Base-by-base conservation (phyloP, 495 filamentous ascomycete genomes). In the Filosporella fistucella region DNA sequence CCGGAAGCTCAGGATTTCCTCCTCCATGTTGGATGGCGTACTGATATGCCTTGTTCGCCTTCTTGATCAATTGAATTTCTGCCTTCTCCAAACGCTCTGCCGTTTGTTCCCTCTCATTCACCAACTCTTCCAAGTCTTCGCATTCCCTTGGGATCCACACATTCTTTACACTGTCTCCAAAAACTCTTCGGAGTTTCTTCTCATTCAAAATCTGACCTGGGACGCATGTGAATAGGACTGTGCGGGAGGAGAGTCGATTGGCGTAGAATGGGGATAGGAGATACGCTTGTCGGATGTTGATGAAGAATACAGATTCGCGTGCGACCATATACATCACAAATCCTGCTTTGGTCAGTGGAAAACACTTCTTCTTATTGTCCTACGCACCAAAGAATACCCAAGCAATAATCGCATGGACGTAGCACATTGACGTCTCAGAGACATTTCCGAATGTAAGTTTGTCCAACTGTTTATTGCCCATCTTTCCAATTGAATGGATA, bases 251-350 rank as follows among this genome's bases (percentile, higher is more conserved):
- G 45, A 97, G 81, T 53, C 91, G 87, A 58, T 80, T 85, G 32
- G 89, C 78, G 63, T 96, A 91, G 22, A 87, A 73, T 18, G 91
- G 91, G 28, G 89, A 91, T 44, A 95, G 74, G 33, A 93, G 72
- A 68, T 94, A 96, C 1, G 94, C 93, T 71, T 98, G 93, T 55
- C 91, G 88, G 47, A 97, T 66, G 63, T 95, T 96, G 75, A 95
- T 87, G 66, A 86, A 95, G 76, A 80, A 96, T 61, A 98, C 83
- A 68, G 81, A 82, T 68, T 98, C 93, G 42, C 93, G 81, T 50
- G 89, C 84, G 46, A 98, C 80, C 64, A 89, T 84, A 63, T 84
- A 90, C 68, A 96, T 85, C 55, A 98, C 72, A 59, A 96, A 93
- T 28, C 78, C 79, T 82, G 33, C 12, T 8, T 5, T 21, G 17